These are phyloP conservation scores for Rhynchospora breviuscula DNA, from an alignment of 176 grass and related monocot species.

Conservation along the genomic window DNA sequence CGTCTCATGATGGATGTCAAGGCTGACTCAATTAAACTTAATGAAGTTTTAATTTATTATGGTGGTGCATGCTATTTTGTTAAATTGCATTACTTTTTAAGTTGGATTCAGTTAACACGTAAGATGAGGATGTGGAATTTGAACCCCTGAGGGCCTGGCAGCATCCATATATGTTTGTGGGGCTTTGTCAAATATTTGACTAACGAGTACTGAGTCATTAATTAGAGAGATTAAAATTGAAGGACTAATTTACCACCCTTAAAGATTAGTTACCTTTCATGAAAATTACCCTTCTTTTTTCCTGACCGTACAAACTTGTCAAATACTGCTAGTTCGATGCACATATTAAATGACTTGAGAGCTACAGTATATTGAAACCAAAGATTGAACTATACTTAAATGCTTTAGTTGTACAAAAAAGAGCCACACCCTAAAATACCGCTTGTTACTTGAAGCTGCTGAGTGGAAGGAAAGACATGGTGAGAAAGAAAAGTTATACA, in stretches of 20 bases:
- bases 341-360: conserved; percentile 11
- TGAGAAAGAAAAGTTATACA: conserved; percentile 15
- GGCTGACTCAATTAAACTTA: neutral
- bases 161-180: neutral
- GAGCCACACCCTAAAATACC: neutral
- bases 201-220: neutral
- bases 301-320: neutral
- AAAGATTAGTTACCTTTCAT: neutral
- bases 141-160: neutral
- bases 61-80: neutral
- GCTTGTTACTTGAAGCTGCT: neutral
- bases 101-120: neutral
- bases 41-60: neutral
- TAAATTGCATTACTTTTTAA: neutral
- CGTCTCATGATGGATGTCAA: neutral
- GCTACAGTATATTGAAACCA: neutral
- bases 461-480: conserved; percentile 9
- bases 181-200: neutral
- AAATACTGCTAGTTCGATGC: neutral
- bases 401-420: conserved; percentile 12
- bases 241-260: neutral
- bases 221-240: neutral
- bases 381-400: neutral
- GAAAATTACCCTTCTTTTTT: neutral
- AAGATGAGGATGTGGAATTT: neutral